A percentile compares a stretch with the other conserved stretches of the same genome.
Evolutionary conservation across 2,329 filamentous ascomycete species (phyloP).

Genomic region (Chaetomium olivaceum): DNA sequence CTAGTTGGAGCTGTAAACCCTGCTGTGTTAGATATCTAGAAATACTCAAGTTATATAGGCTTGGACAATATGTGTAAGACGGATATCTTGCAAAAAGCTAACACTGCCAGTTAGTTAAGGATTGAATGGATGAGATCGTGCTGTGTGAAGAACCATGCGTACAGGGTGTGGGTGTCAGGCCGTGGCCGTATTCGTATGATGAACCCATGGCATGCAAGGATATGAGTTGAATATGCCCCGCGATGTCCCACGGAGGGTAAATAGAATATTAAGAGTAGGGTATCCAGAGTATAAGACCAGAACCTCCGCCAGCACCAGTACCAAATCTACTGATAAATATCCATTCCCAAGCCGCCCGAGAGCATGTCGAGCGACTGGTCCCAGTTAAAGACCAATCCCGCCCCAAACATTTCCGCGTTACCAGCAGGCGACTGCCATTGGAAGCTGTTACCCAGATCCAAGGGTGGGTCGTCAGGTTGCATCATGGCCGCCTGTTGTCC

Average conservation of each 20-base stretch:
- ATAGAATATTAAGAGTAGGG: not conserved
- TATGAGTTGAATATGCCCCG: no score
- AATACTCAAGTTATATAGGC: not conserved
- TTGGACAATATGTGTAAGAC: not conserved
- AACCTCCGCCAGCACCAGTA: not conserved
- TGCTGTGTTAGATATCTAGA: not conserved
- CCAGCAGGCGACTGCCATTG: slow-evolving; percentile 23
- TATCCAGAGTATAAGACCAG: not conserved
- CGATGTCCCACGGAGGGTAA: not conserved
- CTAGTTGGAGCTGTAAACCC: no score
- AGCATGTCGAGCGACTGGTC: slow-evolving; percentile 26
- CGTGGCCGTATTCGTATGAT: no score
- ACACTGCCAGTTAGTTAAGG: no score
- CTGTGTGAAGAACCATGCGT: no score
- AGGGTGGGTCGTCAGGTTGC: not conserved
- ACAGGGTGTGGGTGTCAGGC: no score
- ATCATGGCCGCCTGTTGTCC: not conserved
- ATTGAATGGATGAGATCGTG: no score
- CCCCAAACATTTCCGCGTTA: slow-evolving; percentile 18
- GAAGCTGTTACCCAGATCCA: slow-evolving; percentile 13
- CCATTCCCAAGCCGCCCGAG: slow-evolving; percentile 19
- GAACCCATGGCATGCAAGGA: no score
- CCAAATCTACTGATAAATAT: slow-evolving; percentile 4
- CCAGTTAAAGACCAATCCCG: slow-evolving; percentile 26
- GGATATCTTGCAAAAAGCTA: no score